Conservation (phyloP, 2,329 filamentous ascomycete species). For the Penicillium capsulatum region DNA sequence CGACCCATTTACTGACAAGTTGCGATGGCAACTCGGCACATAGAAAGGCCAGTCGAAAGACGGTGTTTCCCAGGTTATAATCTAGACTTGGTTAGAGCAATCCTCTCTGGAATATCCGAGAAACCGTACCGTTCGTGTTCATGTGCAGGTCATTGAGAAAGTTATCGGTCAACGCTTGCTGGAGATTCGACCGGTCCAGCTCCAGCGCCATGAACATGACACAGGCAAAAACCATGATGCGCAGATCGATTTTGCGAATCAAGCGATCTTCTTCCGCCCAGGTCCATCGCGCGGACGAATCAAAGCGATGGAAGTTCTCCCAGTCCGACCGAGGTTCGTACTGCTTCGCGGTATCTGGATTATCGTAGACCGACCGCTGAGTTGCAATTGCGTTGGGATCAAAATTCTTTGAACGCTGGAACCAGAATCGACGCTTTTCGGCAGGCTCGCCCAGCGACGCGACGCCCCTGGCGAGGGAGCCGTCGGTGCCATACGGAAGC, state of each 20-base stretch:
- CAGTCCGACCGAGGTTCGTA: conserved; percentile 28
- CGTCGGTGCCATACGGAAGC: not conserved
- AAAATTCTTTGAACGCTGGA: conserved; percentile 22
- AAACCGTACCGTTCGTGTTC: conserved; percentile 25
- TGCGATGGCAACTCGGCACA: conserved; percentile 55
- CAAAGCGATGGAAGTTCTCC: conserved; percentile 31
- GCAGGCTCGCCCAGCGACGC: not conserved
- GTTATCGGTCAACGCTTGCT: conserved; percentile 55
- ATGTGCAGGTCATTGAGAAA: conserved; percentile 44
- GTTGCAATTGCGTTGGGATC: conserved; percentile 33
- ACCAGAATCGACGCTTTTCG: conserved; percentile 29
- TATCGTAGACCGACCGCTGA: conserved; percentile 46
- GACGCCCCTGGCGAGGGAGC: not conserved
- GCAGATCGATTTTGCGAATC: conserved; percentile 16
- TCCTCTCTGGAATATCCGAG: conserved; percentile 32
- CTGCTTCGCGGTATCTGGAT: conserved; percentile 25
- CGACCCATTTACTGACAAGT: conserved; percentile 53
- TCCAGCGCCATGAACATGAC: conserved; percentile 59
- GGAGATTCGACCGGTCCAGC: conserved; percentile 56
- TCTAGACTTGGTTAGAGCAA: conserved; percentile 19
- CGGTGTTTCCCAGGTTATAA: conserved; percentile 51
- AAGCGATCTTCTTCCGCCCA: conserved; percentile 4
- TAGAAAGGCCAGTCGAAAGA: conserved; percentile 53
- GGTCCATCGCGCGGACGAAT: not conserved
- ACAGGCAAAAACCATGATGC: conserved; percentile 34